Evolutionary conservation across 768 basidiomycete genomes (phyloP).

Genomic region (Trametes sanguinea): DNA sequence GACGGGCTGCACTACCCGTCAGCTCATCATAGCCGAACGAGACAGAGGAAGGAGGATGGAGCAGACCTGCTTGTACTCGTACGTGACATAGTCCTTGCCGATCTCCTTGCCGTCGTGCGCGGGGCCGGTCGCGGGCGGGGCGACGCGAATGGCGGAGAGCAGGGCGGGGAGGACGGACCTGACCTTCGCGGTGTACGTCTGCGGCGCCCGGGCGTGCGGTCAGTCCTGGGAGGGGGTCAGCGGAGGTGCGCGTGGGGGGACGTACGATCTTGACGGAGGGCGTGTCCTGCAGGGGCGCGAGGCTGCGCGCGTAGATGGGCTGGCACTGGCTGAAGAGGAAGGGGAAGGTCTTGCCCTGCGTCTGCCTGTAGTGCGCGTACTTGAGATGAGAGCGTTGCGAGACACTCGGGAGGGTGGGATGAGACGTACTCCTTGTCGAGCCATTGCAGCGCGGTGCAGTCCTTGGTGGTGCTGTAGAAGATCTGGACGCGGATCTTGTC

Average conservation of each 20-base stretch:
- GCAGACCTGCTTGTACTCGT: slow-evolving; percentile 73
- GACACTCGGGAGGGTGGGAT: background rate
- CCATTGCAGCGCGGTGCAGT: slow-evolving; percentile 85
- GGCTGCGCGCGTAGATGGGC: slow-evolving; percentile 82
- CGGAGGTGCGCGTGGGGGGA: background rate
- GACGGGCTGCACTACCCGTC: slow-evolving; percentile 52
- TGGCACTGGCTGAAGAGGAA: slow-evolving; percentile 94
- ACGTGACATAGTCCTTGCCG: slow-evolving; percentile 73
- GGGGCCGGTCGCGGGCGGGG: slow-evolving; percentile 70
- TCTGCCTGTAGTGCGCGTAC: slow-evolving; percentile 51
- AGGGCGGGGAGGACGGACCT: slow-evolving; percentile 81
- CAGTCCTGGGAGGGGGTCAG: background rate
- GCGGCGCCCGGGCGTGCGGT: background rate
- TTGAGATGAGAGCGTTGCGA: too few species aligned
- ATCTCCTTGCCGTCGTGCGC: slow-evolving; percentile 73
- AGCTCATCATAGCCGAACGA: background rate
- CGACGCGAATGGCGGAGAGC: slow-evolving; percentile 79
- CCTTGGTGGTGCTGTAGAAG: slow-evolving; percentile 70
- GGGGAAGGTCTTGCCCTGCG: slow-evolving; percentile 80
- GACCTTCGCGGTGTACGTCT: slow-evolving; percentile 87
- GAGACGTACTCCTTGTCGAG: slow-evolving; percentile 68
- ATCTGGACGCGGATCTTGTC: slow-evolving; percentile 52
- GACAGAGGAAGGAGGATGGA: background rate
- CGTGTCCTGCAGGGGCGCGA: slow-evolving; percentile 86
- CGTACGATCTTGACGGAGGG: slow-evolving; percentile 83